A percentile compares a stretch with the other conserved stretches of the same genome.
phyloP scores from a whole-genome alignment of 2,329 filamentous ascomycete species.

The Colletotrichum gigasporum region DNA sequence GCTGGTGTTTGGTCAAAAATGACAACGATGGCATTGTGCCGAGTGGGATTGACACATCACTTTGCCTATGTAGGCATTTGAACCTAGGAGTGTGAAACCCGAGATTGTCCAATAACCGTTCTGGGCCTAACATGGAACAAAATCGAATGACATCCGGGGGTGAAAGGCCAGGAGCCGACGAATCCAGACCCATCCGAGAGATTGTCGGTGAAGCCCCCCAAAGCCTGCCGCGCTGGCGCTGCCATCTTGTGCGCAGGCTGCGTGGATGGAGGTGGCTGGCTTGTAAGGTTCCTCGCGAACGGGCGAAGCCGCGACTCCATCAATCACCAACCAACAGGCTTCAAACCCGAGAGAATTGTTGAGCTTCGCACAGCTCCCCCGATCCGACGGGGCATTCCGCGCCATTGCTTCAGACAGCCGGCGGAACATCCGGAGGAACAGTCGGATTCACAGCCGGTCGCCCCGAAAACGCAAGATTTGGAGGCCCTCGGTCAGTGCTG shows the following conservation, averaged over 20 bases:
- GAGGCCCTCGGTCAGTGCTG: neutral
- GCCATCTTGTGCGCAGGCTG: neutral
- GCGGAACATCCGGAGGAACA: neutral
- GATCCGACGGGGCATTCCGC: neutral
- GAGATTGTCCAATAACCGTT: slow-evolving; percentile 1
- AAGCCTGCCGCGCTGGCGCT: neutral
- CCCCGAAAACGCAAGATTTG: neutral
- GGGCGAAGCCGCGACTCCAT: neutral
- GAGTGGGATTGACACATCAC: slow-evolving; percentile 8
- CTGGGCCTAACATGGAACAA: neutral
- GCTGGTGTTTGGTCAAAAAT: slow-evolving; percentile 15
- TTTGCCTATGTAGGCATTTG: slow-evolving; percentile 9
- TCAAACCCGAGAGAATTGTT: neutral
- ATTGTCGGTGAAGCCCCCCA: slow-evolving; percentile 6
- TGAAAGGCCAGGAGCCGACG: neutral
- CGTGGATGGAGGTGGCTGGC: neutral
- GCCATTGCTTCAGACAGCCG: neutral
- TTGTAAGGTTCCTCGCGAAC: neutral
- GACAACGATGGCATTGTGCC: slow-evolving; percentile 9
- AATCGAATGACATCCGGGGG: neutral
- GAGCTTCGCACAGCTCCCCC: neutral
- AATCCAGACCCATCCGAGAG: neutral
- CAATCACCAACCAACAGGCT: neutral
- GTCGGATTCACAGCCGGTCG: neutral
- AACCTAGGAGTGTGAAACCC: slow-evolving; percentile 19